Evolutionary conservation across 345 rosid genomes (phyloP).

Genomic region (Euphorbia tirucalli): DNA sequence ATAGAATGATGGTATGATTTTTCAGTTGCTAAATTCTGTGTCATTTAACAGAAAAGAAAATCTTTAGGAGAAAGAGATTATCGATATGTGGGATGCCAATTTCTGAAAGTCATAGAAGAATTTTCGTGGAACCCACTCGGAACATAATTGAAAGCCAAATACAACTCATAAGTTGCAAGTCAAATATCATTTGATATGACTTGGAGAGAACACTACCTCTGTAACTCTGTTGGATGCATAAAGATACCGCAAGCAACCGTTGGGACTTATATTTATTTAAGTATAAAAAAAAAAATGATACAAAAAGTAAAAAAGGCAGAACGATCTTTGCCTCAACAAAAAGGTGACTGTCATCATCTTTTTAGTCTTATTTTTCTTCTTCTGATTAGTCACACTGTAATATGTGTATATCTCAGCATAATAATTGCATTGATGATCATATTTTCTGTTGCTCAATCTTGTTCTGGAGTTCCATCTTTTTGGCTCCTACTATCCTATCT

Average conservation of each 20-base stretch:
- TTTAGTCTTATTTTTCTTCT: not conserved
- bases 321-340: not conserved
- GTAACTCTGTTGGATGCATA: not conserved
- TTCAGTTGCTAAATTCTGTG: not conserved
- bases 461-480: slow-evolving; percentile 47
- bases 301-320: not conserved
- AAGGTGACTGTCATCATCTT: not conserved
- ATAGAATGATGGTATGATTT: not conserved
- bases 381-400: not conserved
- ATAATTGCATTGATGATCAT: not conserved
- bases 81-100: not conserved
- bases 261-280: not conserved
- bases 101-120: not conserved
- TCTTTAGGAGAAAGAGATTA: not conserved
- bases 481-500: slow-evolving; percentile 57
- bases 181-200: not conserved
- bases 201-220: not conserved
- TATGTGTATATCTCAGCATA: not conserved
- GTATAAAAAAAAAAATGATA: no score
- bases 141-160: not conserved
- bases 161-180: not conserved
- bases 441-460: slow-evolving; percentile 50
- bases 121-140: not conserved
- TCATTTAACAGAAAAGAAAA: not conserved
- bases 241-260: not conserved